Evolutionary conservation across 2,329 filamentous ascomycete species (phyloP), one percentile per base, ranked within the genome.

Genomic region (Aureobasidium melanogenum): DNA sequence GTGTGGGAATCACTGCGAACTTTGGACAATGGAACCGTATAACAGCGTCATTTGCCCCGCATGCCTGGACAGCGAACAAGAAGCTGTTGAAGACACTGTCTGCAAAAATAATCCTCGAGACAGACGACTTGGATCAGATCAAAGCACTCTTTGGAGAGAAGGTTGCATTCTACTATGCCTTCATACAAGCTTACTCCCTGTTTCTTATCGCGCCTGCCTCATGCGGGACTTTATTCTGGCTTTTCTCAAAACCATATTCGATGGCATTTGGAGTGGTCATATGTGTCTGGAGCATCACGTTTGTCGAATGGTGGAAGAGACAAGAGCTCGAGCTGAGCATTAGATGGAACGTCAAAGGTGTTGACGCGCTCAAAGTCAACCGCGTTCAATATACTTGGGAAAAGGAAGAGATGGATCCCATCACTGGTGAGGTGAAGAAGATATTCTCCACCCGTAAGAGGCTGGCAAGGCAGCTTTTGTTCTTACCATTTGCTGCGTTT

Each of bases 301-400:
- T 56, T 17, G 52, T 56, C 38, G 52, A 56, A n/a, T 56, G 52
- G 38, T 56, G 52, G 52, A 56, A 56, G 41, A 56, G 28, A 56
- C 52, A 34, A 14, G 52, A 56, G n/a, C 30, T 24, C 9, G 52
- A 56, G 32, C 39, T 56, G 6, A 56, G 52, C 52, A 56, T 56
- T 24, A 17, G 52, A n/a, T 56, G 52, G 52, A 34, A 56, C 28
- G 52, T 56, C 26, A 56, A 26, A n/a, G 52, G 52, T 17, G 38
- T 56, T 9, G 52, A 39, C 2, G 32, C 52, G 2, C 52, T 56
- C 38, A 56, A 56, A 44, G 52, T 56, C 38, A 56, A 56, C 8
- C 52, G 52, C 3, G 52, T 56, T 2, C 52, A 56, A 10, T 56
- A 56, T 19, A 15, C 5, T 0, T 56, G 52, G 52, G 38, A 44